phyloP scores from a whole-genome alignment of 345 rosid species.

The Firmiana major region DNA sequence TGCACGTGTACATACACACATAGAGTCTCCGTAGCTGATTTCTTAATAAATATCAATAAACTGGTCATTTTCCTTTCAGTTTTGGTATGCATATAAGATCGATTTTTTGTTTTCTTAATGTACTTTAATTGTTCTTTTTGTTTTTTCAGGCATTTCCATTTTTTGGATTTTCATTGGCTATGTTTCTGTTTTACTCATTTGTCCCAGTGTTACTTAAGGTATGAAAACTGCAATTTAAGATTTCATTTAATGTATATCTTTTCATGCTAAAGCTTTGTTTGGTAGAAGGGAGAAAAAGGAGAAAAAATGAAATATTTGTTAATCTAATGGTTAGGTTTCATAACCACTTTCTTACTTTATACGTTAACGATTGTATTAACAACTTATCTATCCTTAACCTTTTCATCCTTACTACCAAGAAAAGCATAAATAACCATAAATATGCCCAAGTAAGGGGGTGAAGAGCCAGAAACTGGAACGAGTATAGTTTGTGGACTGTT shows the following conservation, averaged over 20 bases:
- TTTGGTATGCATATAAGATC: not conserved
- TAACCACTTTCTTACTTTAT: too few relatives aligned
- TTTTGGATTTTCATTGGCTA: slow-evolving; percentile 51
- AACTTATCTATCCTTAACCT: too few relatives aligned
- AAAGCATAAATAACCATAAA: not conserved
- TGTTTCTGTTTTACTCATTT: slow-evolving; percentile 79
- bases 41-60: not conserved
- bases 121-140: not conserved
- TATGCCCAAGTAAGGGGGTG: not conserved
- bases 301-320: too few relatives aligned
- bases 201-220: slow-evolving; percentile 87
- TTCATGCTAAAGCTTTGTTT: not conserved
- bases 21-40: not conserved
- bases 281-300: too few relatives aligned
- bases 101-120: not conserved
- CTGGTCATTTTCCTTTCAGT: not conserved
- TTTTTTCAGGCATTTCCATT: slow-evolving; percentile 66
- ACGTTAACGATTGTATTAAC: too few relatives aligned
- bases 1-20: not conserved
- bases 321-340: too few relatives aligned
- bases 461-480: not conserved
- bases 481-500: not conserved
- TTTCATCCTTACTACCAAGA: too few relatives aligned
- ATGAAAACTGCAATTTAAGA: slow-evolving; percentile 15
- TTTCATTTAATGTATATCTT: not conserved